phyloP scores from a whole-genome alignment of 108 stramenopile genomes.

The Nannochloropsis oceanica region DNA sequence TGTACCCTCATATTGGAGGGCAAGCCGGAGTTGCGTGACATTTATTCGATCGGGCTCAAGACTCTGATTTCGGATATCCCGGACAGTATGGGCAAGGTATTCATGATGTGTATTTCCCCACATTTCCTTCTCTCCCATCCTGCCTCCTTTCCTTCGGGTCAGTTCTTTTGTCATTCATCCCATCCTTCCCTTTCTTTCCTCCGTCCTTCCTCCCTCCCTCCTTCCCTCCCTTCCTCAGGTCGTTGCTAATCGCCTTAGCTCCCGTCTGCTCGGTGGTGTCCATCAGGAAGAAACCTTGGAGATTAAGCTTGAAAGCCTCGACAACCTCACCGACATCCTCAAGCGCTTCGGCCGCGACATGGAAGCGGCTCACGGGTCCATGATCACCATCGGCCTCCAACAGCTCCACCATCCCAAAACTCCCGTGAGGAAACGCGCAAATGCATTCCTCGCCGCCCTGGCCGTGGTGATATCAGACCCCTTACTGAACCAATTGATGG shows the following conservation, averaged over 20 bases:
- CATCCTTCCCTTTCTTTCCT: not conserved
- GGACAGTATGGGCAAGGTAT: constrained; percentile 48
- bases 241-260: constrained; percentile 54
- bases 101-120: not conserved
- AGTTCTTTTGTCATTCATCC: not conserved
- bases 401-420: constrained; percentile 49
- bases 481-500: constrained; percentile 5
- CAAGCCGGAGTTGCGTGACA: constrained; percentile 86
- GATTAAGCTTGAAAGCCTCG: constrained; percentile 51
- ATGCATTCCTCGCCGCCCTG: constrained; percentile 65
- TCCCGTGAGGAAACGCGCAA: constrained; percentile 72
- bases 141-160: not conserved
- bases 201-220: not conserved
- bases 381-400: constrained; percentile 52
- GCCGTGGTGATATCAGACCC: constrained; percentile 36
- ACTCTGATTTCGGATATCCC: constrained; percentile 83
- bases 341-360: constrained; percentile 62
- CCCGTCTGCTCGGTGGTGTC: constrained; percentile 61
- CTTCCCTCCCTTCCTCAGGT: not conserved
- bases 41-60: constrained; percentile 93
- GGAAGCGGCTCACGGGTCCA: constrained; percentile 51
- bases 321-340: constrained; percentile 75
- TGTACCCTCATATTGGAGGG: constrained; percentile 71
- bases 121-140: too few relatives aligned
- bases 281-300: constrained; percentile 13